These are phyloP conservation scores for Thuja plicata DNA, from an alignment of 83 land plant species.

Conservation along the genomic window DNA sequence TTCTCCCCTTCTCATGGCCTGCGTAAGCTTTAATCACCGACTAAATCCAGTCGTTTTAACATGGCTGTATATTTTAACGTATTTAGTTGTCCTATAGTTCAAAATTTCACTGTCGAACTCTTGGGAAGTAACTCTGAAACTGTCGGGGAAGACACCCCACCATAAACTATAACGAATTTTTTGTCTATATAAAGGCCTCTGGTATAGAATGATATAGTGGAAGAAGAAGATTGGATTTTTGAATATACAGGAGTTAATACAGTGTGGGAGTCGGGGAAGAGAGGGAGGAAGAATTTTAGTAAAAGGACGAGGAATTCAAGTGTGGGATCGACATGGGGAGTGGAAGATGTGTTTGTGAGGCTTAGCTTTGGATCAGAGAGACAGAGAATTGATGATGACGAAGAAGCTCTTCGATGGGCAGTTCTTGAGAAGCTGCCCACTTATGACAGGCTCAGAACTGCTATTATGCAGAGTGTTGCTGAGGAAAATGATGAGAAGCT, in stretches of 20 bases:
- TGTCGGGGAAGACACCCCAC: no score
- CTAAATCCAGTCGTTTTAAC: no score
- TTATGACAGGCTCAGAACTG: constrained; percentile 44
- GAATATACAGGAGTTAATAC: constrained; percentile 18
- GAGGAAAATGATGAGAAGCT: constrained; percentile 27
- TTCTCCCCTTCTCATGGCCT: no score
- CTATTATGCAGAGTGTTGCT: constrained; percentile 24
- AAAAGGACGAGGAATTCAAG: constrained; percentile 28
- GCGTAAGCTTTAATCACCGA: no score
- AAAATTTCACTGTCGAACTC: no score
- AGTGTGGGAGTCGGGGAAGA: constrained; percentile 25
- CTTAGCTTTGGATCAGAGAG: constrained; percentile 25
- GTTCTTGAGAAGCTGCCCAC: constrained; percentile 74
- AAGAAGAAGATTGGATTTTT: neutral
- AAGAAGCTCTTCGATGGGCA: constrained; percentile 81
- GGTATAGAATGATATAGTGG: neutral
- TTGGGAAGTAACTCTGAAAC: no score
- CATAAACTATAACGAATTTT: no score
- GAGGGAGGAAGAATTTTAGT: constrained; percentile 20
- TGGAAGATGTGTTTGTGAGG: constrained; percentile 25
- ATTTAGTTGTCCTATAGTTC: no score
- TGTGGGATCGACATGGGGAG: constrained; percentile 33
- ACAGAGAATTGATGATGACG: constrained; percentile 48
- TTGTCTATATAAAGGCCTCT: no score
- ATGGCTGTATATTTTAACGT: no score